Evolutionary conservation across 306 rosid genomes (phyloP), one percentile per base, ranked within the genome.

Genomic region (Quercus agrifolia): DNA sequence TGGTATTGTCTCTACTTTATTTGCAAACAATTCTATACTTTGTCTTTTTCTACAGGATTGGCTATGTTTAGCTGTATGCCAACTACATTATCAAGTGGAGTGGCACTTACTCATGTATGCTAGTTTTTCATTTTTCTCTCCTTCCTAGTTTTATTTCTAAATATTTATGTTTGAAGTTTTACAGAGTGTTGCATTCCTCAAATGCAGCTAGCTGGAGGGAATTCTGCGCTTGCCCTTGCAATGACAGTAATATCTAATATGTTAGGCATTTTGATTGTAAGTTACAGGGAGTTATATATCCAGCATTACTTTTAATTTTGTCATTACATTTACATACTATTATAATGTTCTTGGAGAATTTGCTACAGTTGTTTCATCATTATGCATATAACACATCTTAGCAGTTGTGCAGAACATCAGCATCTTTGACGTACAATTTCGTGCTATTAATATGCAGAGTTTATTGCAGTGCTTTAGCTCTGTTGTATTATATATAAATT

Each of bases 51-150:
- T 82, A 77, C 79, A 95, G 99, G 99, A 75, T 80, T 95, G 56
- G 99, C 99, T 84, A 71, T 95, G 83, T 95, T 95, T 89, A 74
- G 91, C 67, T 91, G 99, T 80, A 92, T 92, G 99, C 99, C 99
- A 79, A 95, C 99, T 81, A 92, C 99, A 61, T 88, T 95, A 80
- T 95, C 99, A 59, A 95, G 97, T 89, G 99, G 99, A 55, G 97
- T 95, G 63, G 97, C 97, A 19, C 99, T 95, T 76, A 89, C 98
- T 78, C 99, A 95, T 88, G 99, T 85, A 81, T 76, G 74, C 5
- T 33, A 51, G 41, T 77, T 66, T 61, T 70, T 52, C 35, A 30
- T 46, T 80, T 62, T 54, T 54, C 21, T 76, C 44, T 61, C 38
- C 46, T 63, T 35, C 67, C 38, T 52, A 5, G 27, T 38, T 8